Evolutionary conservation across 495 filamentous ascomycete genomes (phyloP).

Genomic region (Umbilicaria muhlenbergii): DNA sequence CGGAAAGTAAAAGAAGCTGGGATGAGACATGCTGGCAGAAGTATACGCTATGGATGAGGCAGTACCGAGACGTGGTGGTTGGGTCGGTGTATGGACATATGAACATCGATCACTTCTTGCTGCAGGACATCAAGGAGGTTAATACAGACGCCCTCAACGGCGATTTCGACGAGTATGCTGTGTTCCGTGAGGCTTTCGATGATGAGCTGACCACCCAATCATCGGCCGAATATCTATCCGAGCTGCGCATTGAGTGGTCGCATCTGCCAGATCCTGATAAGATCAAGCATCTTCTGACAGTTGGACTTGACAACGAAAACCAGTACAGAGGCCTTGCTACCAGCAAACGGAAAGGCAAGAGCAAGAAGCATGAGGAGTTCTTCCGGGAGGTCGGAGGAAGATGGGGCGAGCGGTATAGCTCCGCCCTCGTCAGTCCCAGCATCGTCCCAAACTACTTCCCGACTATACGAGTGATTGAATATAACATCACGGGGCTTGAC

Average conservation of each 20-base stretch:
- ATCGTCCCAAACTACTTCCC: constrained; percentile 91
- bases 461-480: constrained; percentile 71
- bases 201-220: constrained; percentile 44
- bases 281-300: constrained; percentile 7
- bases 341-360: constrained; percentile 32
- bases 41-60: constrained; percentile 77
- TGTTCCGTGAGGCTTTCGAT: constrained; percentile 4
- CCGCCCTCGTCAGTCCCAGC: constrained; percentile 67
- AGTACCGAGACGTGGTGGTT: constrained; percentile 81
- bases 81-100: constrained; percentile 80
- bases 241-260: constrained; percentile 64
- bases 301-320: constrained; percentile 11
- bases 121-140: constrained; percentile 74
- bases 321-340: constrained; percentile 8
- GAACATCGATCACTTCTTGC: constrained; percentile 96
- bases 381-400: constrained; percentile 56
- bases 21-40: constrained; percentile 97
- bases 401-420: constrained; percentile 72
- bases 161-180: background rate
- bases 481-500: constrained; percentile 78
- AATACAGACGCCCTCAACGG: constrained; percentile 35
- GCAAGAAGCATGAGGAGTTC: constrained; percentile 30
- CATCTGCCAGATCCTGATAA: constrained; percentile 46
- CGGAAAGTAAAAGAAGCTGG: constrained; percentile 70
- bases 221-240: constrained; percentile 61